Evolutionary conservation across 768 basidiomycete species (phyloP), one percentile per base, ranked within the genome.

Genomic region (Leucocoprinus birnbaumii): DNA sequence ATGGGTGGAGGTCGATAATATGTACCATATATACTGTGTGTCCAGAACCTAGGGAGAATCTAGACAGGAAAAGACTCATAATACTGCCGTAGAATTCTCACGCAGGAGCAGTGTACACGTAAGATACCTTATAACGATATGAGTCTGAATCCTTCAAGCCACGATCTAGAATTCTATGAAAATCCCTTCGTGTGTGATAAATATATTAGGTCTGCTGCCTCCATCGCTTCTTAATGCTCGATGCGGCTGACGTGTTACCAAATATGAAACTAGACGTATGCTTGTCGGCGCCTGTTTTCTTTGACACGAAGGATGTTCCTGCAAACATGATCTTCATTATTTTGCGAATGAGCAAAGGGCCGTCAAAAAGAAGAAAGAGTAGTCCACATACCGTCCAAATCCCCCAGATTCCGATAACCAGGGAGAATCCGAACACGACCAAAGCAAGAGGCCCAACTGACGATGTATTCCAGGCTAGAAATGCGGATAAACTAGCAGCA

Each of bases 231-330:
- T 86, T 87, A 66, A 79, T 79, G 21, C 71, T 71, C 7, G 84
- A 86, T 2, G 87, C 86, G 16, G 85, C 80, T 44, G 70, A 70
- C 60, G 79, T 87, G 73, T 91, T 93, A 2, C 87, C 82, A 64
- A 93, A 93, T 19, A 91, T 71, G 67, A 92, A 91, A 3, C 84
- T 64, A 14, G 89, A 91, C 3, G 89, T 93, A 58, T 81, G 82
- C 63, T 91, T 91, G 70, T 91, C 89, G 18, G 89, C 85, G 16
- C 90, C 91, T 4, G 89, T 91, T 61, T 81, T 87, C 65, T 80
- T 82, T 27, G 89, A 90, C 45, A 80, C 66, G 37, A 71, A 65
- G 22, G 76, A 73, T 11, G 86, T 75, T 22, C 78, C 76, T 38
- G 80, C 78, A 63, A 91, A 89, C 48, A 84, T 63, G 45, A 86